Evolutionary conservation across 2,329 filamentous ascomycete species (phyloP).

Genomic region (Didymellaceae sp.): DNA sequence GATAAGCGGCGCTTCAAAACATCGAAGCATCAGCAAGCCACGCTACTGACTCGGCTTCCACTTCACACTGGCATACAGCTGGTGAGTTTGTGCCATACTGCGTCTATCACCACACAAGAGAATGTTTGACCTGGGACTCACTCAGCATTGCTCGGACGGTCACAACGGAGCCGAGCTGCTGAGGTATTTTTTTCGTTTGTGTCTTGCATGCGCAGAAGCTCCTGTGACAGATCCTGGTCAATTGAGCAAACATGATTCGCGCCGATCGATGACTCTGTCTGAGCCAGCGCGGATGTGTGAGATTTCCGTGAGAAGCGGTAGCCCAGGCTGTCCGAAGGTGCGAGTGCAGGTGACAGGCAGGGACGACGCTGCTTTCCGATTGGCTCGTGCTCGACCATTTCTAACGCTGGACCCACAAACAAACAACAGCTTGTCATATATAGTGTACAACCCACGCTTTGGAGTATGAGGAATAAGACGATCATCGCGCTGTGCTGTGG

Average conservation of each 20-base stretch:
- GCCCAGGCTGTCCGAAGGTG: constrained; percentile 25
- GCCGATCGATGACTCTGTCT: constrained; percentile 19
- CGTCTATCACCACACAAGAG: too few relatives aligned
- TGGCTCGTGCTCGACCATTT: constrained; percentile 24
- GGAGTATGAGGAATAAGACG: constrained; percentile 14
- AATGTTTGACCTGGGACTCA: too few relatives aligned
- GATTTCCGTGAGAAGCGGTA: constrained; percentile 21
- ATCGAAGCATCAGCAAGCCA: not conserved
- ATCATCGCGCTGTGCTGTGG: constrained; percentile 28
- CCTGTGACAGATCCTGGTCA: constrained; percentile 17
- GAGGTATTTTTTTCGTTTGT: not conserved
- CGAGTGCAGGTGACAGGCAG: constrained; percentile 21
- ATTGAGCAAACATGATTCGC: constrained; percentile 20
- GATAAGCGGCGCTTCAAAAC: constrained; percentile 1
- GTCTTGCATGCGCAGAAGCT: not conserved
- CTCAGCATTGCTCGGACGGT: not conserved
- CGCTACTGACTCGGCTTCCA: not conserved
- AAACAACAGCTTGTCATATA: constrained; percentile 31
- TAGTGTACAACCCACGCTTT: constrained; percentile 11
- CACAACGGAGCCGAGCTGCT: not conserved
- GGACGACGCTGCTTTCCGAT: constrained; percentile 39
- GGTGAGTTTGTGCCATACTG: too few relatives aligned
- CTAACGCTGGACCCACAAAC: constrained; percentile 22
- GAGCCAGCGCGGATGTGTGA: constrained; percentile 4
- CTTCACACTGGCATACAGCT: not conserved